Evolutionary conservation across 1,139 yeast genomes (phyloP).

Genomic region (Saccharomyces hybrid): DNA sequence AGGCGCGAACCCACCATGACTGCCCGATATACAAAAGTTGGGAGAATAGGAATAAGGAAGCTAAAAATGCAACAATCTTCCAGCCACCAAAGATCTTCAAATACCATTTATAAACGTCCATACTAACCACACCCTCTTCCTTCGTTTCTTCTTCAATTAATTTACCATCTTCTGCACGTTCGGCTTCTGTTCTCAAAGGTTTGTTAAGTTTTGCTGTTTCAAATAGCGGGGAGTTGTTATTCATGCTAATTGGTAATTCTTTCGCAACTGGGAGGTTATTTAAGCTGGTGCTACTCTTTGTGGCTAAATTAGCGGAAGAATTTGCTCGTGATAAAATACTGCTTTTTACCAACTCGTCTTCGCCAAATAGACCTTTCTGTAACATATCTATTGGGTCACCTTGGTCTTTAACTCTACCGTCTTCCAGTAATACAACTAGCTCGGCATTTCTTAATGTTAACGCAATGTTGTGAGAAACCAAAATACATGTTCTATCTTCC

Average conservation of each 20-base stretch:
- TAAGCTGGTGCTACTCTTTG: conserved; percentile 15
- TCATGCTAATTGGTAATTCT: conserved; percentile 9
- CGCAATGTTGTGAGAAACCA: no score
- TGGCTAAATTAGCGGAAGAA: conserved; percentile 49
- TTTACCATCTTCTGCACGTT: conserved; percentile 42
- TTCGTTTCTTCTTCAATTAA: conserved; percentile 74
- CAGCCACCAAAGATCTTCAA: conserved; percentile 57
- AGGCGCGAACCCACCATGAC: conserved; percentile 78
- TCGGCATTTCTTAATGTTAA: conserved; percentile 41
- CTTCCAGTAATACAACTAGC: conserved; percentile 69
- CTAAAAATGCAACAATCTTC: conserved; percentile 42
- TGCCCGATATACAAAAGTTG: conserved; percentile 56
- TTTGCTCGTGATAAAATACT: conserved; percentile 58
- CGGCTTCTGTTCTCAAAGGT: conserved; percentile 23
- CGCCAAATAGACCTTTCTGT: conserved; percentile 51
- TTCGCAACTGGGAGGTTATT: conserved; percentile 10
- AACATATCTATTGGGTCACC: conserved; percentile 63
- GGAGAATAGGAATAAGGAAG: conserved; percentile 42
- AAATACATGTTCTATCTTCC: no score
- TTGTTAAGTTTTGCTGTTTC: conserved; percentile 9
- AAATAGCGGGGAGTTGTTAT: conserved; percentile 4
- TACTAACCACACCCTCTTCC: conserved; percentile 73
- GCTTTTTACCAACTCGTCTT: conserved; percentile 68
- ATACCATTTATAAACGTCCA: conserved; percentile 62
- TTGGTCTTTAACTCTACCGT: conserved; percentile 71